These are phyloP conservation scores for Eimeria mitis DNA, from an alignment of 169 alveolate genomes.

Conservation along the genomic window DNA sequence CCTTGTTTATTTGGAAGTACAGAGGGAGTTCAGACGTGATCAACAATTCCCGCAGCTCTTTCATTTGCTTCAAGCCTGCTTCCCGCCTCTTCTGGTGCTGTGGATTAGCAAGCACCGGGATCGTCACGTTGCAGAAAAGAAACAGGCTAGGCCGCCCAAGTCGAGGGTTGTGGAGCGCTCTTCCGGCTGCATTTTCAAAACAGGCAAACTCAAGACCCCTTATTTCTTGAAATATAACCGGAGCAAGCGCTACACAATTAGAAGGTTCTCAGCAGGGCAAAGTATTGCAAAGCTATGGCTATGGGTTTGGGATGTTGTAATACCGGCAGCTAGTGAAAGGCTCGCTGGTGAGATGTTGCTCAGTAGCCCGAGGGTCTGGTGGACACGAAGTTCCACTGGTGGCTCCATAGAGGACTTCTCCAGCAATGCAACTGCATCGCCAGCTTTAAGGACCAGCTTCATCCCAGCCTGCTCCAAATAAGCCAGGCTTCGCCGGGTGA, in stretches of 20 bases:
- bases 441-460: slow-evolving; percentile 39
- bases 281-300: neutral
- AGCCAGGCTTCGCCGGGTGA: slow-evolving; percentile 40
- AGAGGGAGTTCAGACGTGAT: slow-evolving; percentile 16
- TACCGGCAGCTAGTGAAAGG: slow-evolving; percentile 64
- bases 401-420: slow-evolving; percentile 15
- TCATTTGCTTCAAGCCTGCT: slow-evolving; percentile 27
- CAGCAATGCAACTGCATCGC: slow-evolving; percentile 47
- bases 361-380: slow-evolving; percentile 41
- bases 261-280: neutral
- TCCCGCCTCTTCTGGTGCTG: neutral
- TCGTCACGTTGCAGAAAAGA: slow-evolving; percentile 32
- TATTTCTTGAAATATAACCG: neutral
- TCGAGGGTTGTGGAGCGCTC: slow-evolving; percentile 49
- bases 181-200: slow-evolving; percentile 10
- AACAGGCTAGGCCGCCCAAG: slow-evolving; percentile 37
- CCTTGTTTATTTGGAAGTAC: slow-evolving; percentile 39
- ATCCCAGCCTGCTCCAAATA: slow-evolving; percentile 52
- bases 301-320: neutral
- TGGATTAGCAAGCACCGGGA: slow-evolving; percentile 20
- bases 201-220: slow-evolving; percentile 19
- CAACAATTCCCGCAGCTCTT: slow-evolving; percentile 34
- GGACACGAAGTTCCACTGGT: neutral
- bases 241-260: neutral
- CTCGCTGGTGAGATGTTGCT: slow-evolving; percentile 46